These are phyloP conservation scores for Phytophthora cactorum DNA, from an alignment of 352 stramenopile species.

Conservation along the genomic window DNA sequence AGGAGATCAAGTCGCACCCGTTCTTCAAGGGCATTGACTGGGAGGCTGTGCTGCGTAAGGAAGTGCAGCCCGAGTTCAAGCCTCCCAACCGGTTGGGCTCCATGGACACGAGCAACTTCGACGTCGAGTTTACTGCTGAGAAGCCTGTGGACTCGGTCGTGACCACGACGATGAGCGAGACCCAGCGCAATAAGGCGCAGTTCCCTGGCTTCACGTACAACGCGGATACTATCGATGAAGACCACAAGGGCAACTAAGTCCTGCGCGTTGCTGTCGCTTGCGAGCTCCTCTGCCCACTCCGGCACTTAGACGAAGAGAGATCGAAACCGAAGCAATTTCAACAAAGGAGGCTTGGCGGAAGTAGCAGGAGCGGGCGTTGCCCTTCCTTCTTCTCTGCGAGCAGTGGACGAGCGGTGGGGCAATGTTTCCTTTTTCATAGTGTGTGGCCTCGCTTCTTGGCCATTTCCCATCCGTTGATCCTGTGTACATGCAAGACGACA, in stretches of 20 bases:
- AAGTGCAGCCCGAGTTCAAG: slow-evolving; percentile 92
- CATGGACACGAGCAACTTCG: slow-evolving; percentile 95
- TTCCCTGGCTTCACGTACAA: slow-evolving; percentile 93
- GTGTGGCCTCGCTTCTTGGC: slow-evolving; percentile 25
- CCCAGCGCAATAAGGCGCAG: slow-evolving; percentile 90
- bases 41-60: slow-evolving; percentile 88
- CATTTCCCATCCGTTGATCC: slow-evolving; percentile 30
- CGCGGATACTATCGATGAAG: slow-evolving; percentile 86
- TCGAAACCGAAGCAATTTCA: slow-evolving; percentile 30
- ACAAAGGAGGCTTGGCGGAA: slow-evolving; percentile 26
- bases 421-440: slow-evolving; percentile 45
- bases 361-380: slow-evolving; percentile 16
- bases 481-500: slow-evolving; percentile 34
- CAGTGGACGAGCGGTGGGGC: slow-evolving; percentile 19
- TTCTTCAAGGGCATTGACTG: slow-evolving; percentile 95
- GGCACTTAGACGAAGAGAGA: slow-evolving; percentile 44
- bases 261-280: slow-evolving; percentile 12
- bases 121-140: slow-evolving; percentile 94
- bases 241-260: slow-evolving; percentile 82
- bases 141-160: slow-evolving; percentile 91
- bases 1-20: slow-evolving; percentile 93
- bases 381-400: slow-evolving; percentile 26
- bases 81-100: slow-evolving; percentile 87
- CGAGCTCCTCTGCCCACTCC: slow-evolving; percentile 25
- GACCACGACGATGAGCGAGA: slow-evolving; percentile 92